Conservation (phyloP, 1,284 basidiomycete genomes). For the Cronartium quercuum region DNA sequence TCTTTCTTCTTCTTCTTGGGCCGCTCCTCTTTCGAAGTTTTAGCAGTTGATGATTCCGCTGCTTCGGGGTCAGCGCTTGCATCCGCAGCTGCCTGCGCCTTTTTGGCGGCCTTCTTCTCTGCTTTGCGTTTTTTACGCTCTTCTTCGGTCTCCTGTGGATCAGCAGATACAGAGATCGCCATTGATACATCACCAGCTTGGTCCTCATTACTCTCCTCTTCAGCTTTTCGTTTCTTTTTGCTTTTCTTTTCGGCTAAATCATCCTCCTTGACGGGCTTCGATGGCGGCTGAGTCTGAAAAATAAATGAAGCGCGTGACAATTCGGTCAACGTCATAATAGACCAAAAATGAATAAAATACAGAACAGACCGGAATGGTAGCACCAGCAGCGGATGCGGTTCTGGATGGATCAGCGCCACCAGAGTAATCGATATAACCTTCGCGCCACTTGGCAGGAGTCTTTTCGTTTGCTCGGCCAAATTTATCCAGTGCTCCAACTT, state of each 20-base stretch:
- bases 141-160: slow-evolving; percentile 45
- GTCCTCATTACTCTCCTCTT: slow-evolving; percentile 43
- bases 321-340: not conserved
- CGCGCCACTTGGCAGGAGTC: slow-evolving; percentile 85
- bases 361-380: slow-evolving; percentile 6
- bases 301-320: not conserved
- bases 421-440: slow-evolving; percentile 85
- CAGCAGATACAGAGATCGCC: slow-evolving; percentile 51
- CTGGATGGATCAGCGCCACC: slow-evolving; percentile 46
- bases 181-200: slow-evolving; percentile 53
- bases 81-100: slow-evolving; percentile 35
- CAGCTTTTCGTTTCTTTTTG: slow-evolving; percentile 45
- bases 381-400: slow-evolving; percentile 7
- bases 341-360: not conserved
- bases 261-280: slow-evolving; percentile 5
- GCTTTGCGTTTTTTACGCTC: slow-evolving; percentile 48
- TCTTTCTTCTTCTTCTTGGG: slow-evolving; percentile 41
- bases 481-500: slow-evolving; percentile 92
- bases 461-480: slow-evolving; percentile 86
- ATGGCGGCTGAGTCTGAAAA: slow-evolving; percentile 24
- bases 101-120: slow-evolving; percentile 49
- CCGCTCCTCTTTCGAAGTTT: not conserved
- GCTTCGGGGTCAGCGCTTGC: slow-evolving; percentile 12
- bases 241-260: slow-evolving; percentile 41
- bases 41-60: not conserved